Percentiles rank a stretch among this genome's conserved stretches.
phyloP scores from a whole-genome alignment of 768 basidiomycete genomes.

The Pholiota molesta region DNA sequence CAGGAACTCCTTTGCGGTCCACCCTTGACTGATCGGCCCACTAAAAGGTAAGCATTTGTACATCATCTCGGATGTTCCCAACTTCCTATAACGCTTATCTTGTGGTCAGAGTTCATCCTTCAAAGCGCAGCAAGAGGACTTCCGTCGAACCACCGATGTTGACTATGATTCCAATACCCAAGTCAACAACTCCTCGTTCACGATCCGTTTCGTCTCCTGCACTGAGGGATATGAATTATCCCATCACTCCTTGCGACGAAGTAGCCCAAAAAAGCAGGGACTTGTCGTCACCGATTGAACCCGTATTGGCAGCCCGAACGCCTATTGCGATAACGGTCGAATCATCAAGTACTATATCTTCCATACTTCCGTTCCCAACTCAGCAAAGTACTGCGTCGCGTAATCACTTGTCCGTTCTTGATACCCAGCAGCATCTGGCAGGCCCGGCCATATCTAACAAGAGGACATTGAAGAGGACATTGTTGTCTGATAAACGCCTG shows the following conservation, averaged over 20 bases:
- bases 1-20: neutral
- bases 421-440: neutral
- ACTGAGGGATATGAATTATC: neutral
- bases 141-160: neutral
- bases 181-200: neutral
- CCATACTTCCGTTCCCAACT: neutral
- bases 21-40: neutral
- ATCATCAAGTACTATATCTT: neutral
- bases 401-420: neutral
- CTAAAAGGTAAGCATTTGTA: neutral
- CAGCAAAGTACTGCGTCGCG: neutral
- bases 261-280: neutral
- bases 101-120: neutral
- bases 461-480: neutral
- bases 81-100: neutral
- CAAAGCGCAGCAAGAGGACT: neutral
- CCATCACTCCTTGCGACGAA: neutral
- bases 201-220: neutral
- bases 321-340: neutral
- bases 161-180: neutral
- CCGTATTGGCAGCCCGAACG: neutral
- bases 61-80: neutral
- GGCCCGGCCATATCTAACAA: neutral
- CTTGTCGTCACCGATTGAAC: neutral
- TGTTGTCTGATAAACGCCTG: constrained; percentile 15